Evolutionary conservation across 177 flowering plant genomes (phyloP), one percentile per base, ranked within the genome.

Genomic region (Telopea speciosissima): DNA sequence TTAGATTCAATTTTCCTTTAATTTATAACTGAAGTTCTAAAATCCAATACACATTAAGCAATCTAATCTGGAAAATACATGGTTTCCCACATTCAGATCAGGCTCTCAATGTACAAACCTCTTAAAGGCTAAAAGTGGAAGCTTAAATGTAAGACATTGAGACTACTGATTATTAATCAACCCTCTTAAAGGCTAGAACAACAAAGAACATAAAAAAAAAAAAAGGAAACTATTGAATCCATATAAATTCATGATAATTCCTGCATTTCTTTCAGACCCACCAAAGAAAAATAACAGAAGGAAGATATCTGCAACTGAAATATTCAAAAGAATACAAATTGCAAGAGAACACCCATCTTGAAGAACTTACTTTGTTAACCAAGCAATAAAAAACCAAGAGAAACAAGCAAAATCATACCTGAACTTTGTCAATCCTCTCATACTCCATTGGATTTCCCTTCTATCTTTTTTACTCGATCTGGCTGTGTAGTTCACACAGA

Each of bases 341-440:
- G 45, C 17, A 12, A 14, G 28, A 28, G 40, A 72, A 1, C 21
- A n/a, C 63, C 62, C 36, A 68, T 10, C 23, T 25, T 54, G 23
- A 24, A 24, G 61, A 68, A 17, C 60, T 28, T 40, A 36, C 40
- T 24, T n/a, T 9, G 31, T 16, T 52, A 42, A 23, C 54, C 14
- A 31, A 31, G 14, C 10, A n/a, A 28, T 7, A 0, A 28, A 12
- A 17, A 19, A 17, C 6, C 6, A 12, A 44, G n/a, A 23, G 65
- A 19, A 3, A 24, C 24, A 64, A 33, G 44, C 23, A 12, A 56
- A 72, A 65, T 8, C 62, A 44, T 79, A 92, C 98, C 92, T 88
- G 92, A 70, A 78, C 84, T 78, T 91, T 91, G 78, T 91, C 81
- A 74, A 93, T 91, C 89, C 98, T 83, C 81, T 89, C 97, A 77